Conservation (phyloP, 164 flowering plant species). For the Akebia trifoliata region DNA sequence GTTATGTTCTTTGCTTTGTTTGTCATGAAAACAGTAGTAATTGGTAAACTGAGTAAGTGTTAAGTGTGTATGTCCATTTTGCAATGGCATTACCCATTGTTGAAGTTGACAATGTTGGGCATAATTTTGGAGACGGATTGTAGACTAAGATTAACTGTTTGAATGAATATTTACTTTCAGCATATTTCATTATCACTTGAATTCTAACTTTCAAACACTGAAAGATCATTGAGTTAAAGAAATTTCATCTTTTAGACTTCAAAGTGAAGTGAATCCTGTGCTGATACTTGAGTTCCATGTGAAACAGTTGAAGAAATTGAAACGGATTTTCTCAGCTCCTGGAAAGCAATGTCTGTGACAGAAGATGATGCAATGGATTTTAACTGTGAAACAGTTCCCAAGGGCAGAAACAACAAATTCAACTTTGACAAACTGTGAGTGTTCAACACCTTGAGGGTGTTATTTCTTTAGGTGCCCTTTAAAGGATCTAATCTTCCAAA, state of each 20-base stretch:
- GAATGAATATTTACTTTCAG: not conserved
- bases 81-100: not conserved
- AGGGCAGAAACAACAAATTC: conserved; percentile 50
- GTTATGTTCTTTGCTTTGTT: not conserved
- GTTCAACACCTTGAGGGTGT: not conserved
- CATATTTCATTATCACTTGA: not conserved
- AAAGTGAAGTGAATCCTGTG: not conserved
- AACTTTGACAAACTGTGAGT: conserved; percentile 74
- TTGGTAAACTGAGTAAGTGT: not conserved
- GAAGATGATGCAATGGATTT: conserved; percentile 61
- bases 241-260: not conserved
- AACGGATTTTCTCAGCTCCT: conserved; percentile 64
- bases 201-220: not conserved
- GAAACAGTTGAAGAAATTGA: conserved; percentile 67
- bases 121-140: not conserved
- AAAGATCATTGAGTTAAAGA: not conserved
- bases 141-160: not conserved
- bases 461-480: not conserved
- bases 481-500: not conserved
- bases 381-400: conserved; percentile 37
- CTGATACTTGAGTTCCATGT: conserved; percentile 13
- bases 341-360: conserved; percentile 57
- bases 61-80: not conserved
- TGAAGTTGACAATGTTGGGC: conserved; percentile 7
- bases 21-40: not conserved